These are phyloP conservation scores for Cystofilobasidium capitatum DNA, from an alignment of 768 basidiomycete species.

Conservation along the genomic window DNA sequence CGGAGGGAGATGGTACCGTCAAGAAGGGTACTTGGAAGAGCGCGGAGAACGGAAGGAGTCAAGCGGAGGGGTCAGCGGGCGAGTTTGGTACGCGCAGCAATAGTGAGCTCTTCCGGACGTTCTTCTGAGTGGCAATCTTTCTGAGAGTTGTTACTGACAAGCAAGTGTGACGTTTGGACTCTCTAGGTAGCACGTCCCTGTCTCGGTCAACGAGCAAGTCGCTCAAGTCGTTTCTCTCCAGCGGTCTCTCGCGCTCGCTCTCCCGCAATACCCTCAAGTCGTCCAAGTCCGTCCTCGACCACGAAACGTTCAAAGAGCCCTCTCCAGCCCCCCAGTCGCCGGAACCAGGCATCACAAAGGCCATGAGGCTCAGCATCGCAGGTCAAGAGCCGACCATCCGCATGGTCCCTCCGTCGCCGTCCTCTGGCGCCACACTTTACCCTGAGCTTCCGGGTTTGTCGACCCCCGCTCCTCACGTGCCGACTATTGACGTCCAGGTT, in stretches of 20 bases:
- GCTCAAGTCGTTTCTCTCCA: conserved; percentile 7
- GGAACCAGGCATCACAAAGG: conserved; percentile 1
- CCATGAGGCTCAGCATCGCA: conserved; percentile 8
- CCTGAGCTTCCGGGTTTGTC: conserved; percentile 3
- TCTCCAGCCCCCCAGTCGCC: not conserved
- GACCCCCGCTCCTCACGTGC: not conserved
- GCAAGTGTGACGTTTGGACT: not conserved
- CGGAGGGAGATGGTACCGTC: not conserved
- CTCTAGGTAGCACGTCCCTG: not conserved
- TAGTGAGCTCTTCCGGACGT: not conserved
- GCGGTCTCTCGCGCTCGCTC: not conserved
- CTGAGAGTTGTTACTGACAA: not conserved
- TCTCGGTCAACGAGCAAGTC: conserved; percentile 11
- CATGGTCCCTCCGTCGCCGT: not conserved
- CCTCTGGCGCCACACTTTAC: not conserved
- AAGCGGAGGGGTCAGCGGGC: not conserved
- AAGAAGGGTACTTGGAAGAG: conserved; percentile 18
- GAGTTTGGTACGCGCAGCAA: conserved; percentile 17
- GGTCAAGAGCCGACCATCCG: conserved; percentile 14
- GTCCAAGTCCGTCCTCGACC: not conserved
- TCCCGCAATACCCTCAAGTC: not conserved
- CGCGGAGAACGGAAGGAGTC: conserved; percentile 12
- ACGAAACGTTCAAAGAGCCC: not conserved
- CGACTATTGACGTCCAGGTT: not conserved
- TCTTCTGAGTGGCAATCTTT: not conserved